A percentile compares a stretch with the other conserved stretches of the same genome.
Conservation (phyloP, 495 filamentous ascomycete genomes). For the Podospora didyma region DNA sequence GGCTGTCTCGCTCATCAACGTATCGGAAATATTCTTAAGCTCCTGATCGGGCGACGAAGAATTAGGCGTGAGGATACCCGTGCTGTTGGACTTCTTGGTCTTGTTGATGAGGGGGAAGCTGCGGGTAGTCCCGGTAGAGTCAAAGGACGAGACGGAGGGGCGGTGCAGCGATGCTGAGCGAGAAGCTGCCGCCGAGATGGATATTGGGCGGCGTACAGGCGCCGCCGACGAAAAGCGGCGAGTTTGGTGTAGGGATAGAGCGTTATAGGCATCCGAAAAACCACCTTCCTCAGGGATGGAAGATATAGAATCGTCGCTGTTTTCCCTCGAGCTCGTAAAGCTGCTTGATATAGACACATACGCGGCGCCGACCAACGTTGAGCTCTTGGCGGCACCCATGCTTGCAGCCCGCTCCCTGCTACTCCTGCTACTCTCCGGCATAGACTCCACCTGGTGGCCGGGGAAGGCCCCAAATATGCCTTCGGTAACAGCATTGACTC, state of each 20-base stretch:
- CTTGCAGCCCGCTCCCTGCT: constrained; percentile 18
- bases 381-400: constrained; percentile 25
- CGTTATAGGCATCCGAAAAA: constrained; percentile 1
- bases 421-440: constrained; percentile 14
- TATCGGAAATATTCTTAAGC: constrained; percentile 35
- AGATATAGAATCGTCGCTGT: constrained; percentile 31
- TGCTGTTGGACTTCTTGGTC: constrained; percentile 35
- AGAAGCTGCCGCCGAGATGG: constrained; percentile 19
- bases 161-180: constrained; percentile 35
- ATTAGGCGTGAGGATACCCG: constrained; percentile 37
- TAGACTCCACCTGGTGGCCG: constrained; percentile 13
- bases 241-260: constrained; percentile 9
- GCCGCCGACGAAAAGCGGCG: constrained; percentile 14
- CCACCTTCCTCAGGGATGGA: constrained; percentile 26
- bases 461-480: constrained; percentile 10
- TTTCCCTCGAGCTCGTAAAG: constrained; percentile 4
- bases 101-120: constrained; percentile 52
- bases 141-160: constrained; percentile 46
- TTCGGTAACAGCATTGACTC: constrained; percentile 12
- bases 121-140: constrained; percentile 45
- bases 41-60: constrained; percentile 33
- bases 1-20: constrained; percentile 37
- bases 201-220: constrained; percentile 34
- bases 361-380: constrained; percentile 17
- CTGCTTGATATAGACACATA: constrained; percentile 9